Conservation (phyloP, 306 rosid genomes). For the Psophocarpus tetragonolobus region DNA sequence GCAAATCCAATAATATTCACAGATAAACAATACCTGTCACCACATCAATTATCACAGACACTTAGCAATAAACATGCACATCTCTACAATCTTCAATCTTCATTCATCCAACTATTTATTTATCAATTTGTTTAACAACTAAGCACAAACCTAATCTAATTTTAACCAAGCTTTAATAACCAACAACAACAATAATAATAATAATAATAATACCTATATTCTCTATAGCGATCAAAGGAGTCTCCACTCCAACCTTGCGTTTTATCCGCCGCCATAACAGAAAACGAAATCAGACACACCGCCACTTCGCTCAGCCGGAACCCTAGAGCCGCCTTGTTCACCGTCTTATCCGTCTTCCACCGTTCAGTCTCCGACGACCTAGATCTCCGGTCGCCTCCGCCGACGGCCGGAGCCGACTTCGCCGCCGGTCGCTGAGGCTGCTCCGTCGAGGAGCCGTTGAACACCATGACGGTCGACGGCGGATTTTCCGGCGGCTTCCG, state of each 20-base stretch:
- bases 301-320: constrained; percentile 73
- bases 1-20: constrained; percentile 71
- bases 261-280: constrained; percentile 91
- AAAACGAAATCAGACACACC: constrained; percentile 77
- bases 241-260: constrained; percentile 99
- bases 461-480: not conserved
- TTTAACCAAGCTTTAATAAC: not conserved
- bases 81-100: too few species aligned
- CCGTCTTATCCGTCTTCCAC: constrained; percentile 42
- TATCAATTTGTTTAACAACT: not conserved
- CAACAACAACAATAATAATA: not conserved
- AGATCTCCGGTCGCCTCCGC: constrained; percentile 40
- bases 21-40: constrained; percentile 81
- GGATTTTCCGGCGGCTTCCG: constrained; percentile 41
- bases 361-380: constrained; percentile 9
- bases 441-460: constrained; percentile 46
- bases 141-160: not conserved
- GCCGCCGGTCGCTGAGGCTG: constrained; percentile 42
- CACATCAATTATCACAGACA: constrained; percentile 14
- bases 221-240: constrained; percentile 91
- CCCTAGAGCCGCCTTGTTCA: constrained; percentile 72
- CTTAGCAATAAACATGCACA: not conserved
- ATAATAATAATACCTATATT: constrained; percentile 64
- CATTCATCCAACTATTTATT: not conserved
- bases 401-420: constrained; percentile 47